Evolutionary conservation across 306 rosid species (phyloP).

Genomic region (Gynostemma pentaphyllum): DNA sequence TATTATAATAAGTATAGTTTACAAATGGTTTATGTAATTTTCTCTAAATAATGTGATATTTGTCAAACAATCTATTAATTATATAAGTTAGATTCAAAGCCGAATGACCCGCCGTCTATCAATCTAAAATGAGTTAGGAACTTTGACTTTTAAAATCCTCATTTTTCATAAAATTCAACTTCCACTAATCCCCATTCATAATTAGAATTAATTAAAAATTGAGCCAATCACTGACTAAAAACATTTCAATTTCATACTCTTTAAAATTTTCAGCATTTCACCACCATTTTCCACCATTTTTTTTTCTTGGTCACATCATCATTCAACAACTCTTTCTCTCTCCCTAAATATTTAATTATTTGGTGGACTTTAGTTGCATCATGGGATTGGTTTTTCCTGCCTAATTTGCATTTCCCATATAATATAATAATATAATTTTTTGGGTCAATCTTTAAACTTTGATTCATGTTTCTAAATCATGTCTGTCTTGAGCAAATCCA

Average conservation of each 20-base stretch:
- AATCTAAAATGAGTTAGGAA: not conserved
- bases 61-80: conserved; percentile 3
- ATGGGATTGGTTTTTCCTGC: not conserved
- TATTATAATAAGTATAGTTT: no score
- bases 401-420: not conserved
- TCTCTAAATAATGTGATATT: no score
- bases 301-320: not conserved
- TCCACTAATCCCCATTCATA: not conserved
- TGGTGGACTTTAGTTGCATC: not conserved
- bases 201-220: no score
- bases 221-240: no score
- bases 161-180: conserved; percentile 1
- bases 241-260: not conserved
- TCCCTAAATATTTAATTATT: not conserved
- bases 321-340: not conserved
- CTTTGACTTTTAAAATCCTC: not conserved
- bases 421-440: no score
- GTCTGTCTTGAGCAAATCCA: conserved; percentile 34
- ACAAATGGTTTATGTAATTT: no score
- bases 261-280: not conserved
- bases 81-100: conserved; percentile 15
- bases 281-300: conserved; percentile 2
- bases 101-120: conserved; percentile 12
- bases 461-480: conserved; percentile 12
- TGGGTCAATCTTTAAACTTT: not conserved